Evolutionary conservation across 768 basidiomycete genomes (phyloP).

Genomic region (Mycena sanguinolenta): DNA sequence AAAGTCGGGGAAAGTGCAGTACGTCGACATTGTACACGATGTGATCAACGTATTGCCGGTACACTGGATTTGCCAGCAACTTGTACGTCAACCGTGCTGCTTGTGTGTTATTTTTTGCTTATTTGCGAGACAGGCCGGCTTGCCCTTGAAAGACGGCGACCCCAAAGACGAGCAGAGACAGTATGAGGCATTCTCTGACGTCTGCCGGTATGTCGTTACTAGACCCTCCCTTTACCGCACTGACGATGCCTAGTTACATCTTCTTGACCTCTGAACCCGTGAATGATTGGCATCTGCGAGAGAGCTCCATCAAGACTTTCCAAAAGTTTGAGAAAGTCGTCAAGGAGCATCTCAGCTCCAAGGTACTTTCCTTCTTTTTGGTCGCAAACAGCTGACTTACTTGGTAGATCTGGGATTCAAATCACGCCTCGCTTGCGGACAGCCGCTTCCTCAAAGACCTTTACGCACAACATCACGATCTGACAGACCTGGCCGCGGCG

Average conservation of each 20-base stretch:
- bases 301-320: constrained; percentile 52
- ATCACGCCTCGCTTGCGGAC: constrained; percentile 26
- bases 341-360: constrained; percentile 46
- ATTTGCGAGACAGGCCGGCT: constrained; percentile 51
- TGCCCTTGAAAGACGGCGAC: constrained; percentile 56
- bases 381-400: not conserved
- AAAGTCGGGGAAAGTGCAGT: constrained; percentile 34
- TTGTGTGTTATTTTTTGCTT: constrained; percentile 24
- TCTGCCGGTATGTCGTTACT: constrained; percentile 57
- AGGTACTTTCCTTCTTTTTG: constrained; percentile 31
- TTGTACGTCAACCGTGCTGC: constrained; percentile 57
- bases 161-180: constrained; percentile 54
- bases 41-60: constrained; percentile 75
- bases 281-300: constrained; percentile 62
- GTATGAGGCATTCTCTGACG: constrained; percentile 58
- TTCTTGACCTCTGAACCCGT: constrained; percentile 59
- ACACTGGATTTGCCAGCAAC: constrained; percentile 69
- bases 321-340: constrained; percentile 46
- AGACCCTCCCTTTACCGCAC: not conserved
- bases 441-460: constrained; percentile 51
- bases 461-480: constrained; percentile 33
- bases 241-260: constrained; percentile 52
- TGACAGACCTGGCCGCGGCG: constrained; percentile 57
- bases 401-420: constrained; percentile 26
- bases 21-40: constrained; percentile 74